Evolutionary conservation across 2,329 filamentous ascomycete genomes (phyloP).

Genomic region (Nannizziopsis arthrosporioides): DNA sequence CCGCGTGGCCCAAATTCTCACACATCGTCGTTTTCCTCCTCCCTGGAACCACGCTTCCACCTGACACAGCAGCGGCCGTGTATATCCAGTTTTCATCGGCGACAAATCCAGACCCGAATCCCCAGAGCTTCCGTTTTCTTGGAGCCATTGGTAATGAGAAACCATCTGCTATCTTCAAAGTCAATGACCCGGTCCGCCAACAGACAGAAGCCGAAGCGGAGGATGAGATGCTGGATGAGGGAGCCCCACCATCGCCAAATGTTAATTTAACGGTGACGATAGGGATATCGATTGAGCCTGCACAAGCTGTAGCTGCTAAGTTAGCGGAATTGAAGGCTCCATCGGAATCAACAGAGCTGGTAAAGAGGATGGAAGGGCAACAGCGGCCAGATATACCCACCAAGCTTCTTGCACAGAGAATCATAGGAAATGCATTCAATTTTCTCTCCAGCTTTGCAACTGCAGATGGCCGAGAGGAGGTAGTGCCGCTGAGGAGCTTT

Average conservation of each 20-base stretch:
- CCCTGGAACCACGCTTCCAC: slow-evolving; percentile 61
- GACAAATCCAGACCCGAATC: slow-evolving; percentile 24
- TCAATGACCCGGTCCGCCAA: slow-evolving; percentile 33
- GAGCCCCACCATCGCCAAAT: slow-evolving; percentile 22
- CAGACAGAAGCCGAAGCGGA: slow-evolving; percentile 28
- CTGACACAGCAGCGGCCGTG: slow-evolving; percentile 71
- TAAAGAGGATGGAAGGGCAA: slow-evolving; percentile 19
- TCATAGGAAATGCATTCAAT: slow-evolving; percentile 96
- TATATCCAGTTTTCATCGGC: slow-evolving; percentile 62
- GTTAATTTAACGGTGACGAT: slow-evolving; percentile 51
- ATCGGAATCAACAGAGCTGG: slow-evolving; percentile 23
- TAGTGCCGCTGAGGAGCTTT: slow-evolving; percentile 88
- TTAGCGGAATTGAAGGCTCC: slow-evolving; percentile 46
- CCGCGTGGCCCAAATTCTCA: slow-evolving; percentile 45
- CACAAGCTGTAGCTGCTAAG: slow-evolving; percentile 56
- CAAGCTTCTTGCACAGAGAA: slow-evolving; percentile 72
- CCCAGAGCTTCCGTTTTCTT: slow-evolving; percentile 61
- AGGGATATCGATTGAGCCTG: slow-evolving; percentile 72
- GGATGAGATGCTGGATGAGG: slow-evolving; percentile 40
- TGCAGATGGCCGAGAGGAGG: slow-evolving; percentile 52
- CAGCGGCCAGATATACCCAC: slow-evolving; percentile 46
- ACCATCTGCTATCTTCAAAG: slow-evolving; percentile 81
- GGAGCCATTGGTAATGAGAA: slow-evolving; percentile 84
- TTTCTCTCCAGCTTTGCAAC: slow-evolving; percentile 81
- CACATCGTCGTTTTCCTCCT: slow-evolving; percentile 85